phyloP scores from a whole-genome alignment of 2,329 filamentous ascomycete genomes.

The Alternaria hordeiaustralica region DNA sequence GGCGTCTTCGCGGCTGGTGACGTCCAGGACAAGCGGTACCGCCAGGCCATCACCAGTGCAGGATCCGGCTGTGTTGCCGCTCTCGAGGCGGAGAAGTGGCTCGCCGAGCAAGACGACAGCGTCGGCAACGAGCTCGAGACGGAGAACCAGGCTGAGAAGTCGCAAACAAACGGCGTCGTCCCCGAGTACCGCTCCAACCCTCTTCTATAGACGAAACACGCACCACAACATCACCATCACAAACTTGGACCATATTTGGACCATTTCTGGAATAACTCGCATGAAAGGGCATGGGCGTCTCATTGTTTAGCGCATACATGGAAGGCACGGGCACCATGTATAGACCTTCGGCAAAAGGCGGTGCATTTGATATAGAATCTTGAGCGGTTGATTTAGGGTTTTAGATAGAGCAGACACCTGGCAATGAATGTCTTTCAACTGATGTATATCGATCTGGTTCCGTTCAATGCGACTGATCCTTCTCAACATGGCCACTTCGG shows the following conservation, averaged over 20 bases:
- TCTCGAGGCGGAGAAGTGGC: constrained; percentile 92
- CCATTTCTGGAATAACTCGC: constrained; percentile 12
- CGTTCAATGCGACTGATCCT: neutral
- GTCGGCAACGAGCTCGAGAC: constrained; percentile 55
- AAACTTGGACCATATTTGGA: constrained; percentile 3
- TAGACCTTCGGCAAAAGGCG: constrained; percentile 18
- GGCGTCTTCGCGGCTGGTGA: constrained; percentile 97
- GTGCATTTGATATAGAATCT: constrained; percentile 31
- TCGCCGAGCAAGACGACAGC: constrained; percentile 74
- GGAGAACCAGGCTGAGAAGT: constrained; percentile 59
- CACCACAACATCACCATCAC: neutral
- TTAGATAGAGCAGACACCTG: constrained; percentile 17
- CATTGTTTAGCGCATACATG: constrained; percentile 14
- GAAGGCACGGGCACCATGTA: constrained; percentile 7
- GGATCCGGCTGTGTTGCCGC: constrained; percentile 95
- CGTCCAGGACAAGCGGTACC: constrained; percentile 97
- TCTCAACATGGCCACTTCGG: neutral
- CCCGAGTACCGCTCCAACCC: constrained; percentile 71
- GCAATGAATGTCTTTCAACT: constrained; percentile 9
- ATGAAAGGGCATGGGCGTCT: constrained; percentile 19
- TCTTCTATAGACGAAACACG: constrained; percentile 55
- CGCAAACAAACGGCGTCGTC: constrained; percentile 60
- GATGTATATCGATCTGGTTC: neutral
- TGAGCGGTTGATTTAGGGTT: constrained; percentile 9
- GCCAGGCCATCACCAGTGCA: constrained; percentile 96